Evolutionary conservation across 2,329 filamentous ascomycete species (phyloP), one percentile per base, ranked within the genome.

Genomic region (Madurella fahalii): DNA sequence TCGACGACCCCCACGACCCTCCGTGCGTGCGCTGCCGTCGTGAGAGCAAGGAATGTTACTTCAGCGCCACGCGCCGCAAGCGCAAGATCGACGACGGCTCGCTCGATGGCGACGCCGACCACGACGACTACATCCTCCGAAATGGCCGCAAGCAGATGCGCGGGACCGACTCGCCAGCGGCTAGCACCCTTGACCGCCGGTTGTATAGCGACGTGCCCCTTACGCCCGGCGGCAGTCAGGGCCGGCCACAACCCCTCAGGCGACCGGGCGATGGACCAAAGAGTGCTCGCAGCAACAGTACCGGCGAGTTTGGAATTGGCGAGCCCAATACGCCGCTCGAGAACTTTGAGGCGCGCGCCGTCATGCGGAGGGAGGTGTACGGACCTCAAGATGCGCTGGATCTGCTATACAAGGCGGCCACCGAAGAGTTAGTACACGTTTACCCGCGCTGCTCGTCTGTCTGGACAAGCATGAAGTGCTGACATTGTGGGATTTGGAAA

Each of bases 11-110:
- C 20, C 85, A 92, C 71, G 90, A 95, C 65, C 93, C 93, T 52
- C 94, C 94, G 2, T 99, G 94, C 71, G 89, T 93, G 56, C 85
- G 94, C 67, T 99, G 94, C 70, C 87, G 91, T 50, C 86, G 94
- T 63, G 94, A 99, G 77, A 90, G 87, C 75, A 97, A 97, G 71
- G 87, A 96, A 66, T 99, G 94, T 77, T 95, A 87, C 79, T 99
- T 99, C 77, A 95, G 91, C 59, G 90, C 91, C 17, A 97, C 92
- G 32, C 82, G 94, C 48, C 85, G 94, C 68, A 97, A 97, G 83
- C 84, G 91, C 68, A 95, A 94, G 78, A 80, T 80, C 11, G 59
- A 61, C 30, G 61, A 62, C 25, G 58, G 47, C n/a, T 50, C 58
- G 9, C 13, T 57, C 62, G 77, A 88, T 62, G 82, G 74, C 17